Base-by-base conservation (phyloP, 1,284 basidiomycete genomes). In the Boletellus sp. region DNA sequence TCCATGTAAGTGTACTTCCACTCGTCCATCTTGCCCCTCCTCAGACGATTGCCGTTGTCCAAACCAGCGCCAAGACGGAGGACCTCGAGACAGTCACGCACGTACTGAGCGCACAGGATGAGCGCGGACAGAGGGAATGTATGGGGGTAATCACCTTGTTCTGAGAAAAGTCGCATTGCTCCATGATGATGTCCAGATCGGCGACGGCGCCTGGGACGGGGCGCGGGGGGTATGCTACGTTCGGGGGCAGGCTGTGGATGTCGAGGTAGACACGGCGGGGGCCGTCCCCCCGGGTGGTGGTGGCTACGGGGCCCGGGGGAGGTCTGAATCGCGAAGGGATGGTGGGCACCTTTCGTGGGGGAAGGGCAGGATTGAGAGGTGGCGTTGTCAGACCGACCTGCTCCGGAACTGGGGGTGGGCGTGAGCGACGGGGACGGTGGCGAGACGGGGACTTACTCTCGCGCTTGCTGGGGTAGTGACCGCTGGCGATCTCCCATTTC, bases 401-500 rank as follows among this genome's bases (percentile, higher is more conserved):
- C 53, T 81, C 79, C 4, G 91, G 90, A 48, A 92, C 91, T 92
- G 49, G 56, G 30, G 43, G 34, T 23, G 42, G 22, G 37, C 11
- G 45, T 53, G 19, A 53, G 32, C 13, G 19, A 41, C 8, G 13
- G 1, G 27, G 34, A 19, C 41, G 16, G 40, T 5, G 29, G 32
- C 44, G n/a, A 45, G 23, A 41, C 4, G 35, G 43, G 2, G 36
- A 77, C 87, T 58, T 64, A 93, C 91, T 78, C 58, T 76, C 73
- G 47, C 79, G 74, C 43, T 78, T 76, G 66, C 87, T 91, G 2
- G 94, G 93, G 70, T 93, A 92, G 67, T 95, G 91, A 1, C 94
- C 94, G 55, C 89, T 88, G 35, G 79, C 72, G 46, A 96, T 79
- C 69, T 97, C 93, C 92, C 92, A 96, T 55, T 86, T 76, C 93